Evolutionary conservation across 2,329 filamentous ascomycete species (phyloP), one percentile per base, ranked within the genome.

Genomic region (Xylaria sp.): DNA sequence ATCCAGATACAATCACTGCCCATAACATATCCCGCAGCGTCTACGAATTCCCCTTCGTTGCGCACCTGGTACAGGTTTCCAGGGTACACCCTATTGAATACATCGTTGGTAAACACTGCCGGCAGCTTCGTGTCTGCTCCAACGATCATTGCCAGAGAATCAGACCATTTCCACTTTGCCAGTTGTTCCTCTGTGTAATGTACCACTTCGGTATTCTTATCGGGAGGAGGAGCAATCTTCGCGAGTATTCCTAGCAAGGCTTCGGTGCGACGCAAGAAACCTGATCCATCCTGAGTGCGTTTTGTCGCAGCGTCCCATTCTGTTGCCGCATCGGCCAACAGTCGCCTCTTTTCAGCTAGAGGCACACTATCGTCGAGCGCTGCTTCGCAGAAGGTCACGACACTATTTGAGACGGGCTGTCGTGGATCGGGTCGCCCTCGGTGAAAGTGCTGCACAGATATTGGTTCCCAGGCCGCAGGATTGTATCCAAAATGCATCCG

Each of bases 11-110:
- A 65, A n/a, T 65, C 46, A 23, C 20, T 45, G 32, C 46, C 46
- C 63, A 65, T 65, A 34, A 65, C 63, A 20, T 65, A 65, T 43
- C 55, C 55, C n/a, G 63, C 63, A 1, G 55, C 63, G 25, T 65
- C 63, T 32, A 65, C 56, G 45, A 60, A 65, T n/a, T 65, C 55
- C 7, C 63, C 55, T 50, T 65, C 62, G 9, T 65, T 65, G 46
- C 63, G 55, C 34, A 65, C 55, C 23, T 65, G 63, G 23, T 65
- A 39, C 25, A 65, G 32, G 8, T 65, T 60, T 34, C 63, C 63
- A 23, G 63, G 62, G 63, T 65, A 65, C 20, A 65, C 63, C 7
- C 56, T 48, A 52, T 60, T 65, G 55, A 65, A 60, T 18, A 65
- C 63, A 15, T 60, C 39, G 25, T 65, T 65, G n/a, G 45, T 65